Evolutionary conservation across 139 green algal genomes (phyloP).

Genomic region (Zygnema cylindricum): DNA sequence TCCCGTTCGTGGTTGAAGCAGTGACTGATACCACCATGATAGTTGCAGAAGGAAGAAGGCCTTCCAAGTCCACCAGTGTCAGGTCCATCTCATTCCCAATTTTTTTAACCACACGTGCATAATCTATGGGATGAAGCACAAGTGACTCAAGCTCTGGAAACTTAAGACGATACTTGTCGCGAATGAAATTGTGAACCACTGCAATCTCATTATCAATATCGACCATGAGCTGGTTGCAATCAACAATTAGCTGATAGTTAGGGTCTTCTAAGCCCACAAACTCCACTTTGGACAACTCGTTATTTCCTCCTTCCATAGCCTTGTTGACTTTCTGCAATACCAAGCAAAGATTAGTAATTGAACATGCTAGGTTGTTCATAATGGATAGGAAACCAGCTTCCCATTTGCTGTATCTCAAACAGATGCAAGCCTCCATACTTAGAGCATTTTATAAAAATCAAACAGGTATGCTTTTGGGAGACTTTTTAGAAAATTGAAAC

Average conservation of each 20-base stretch:
- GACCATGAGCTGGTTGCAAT: conserved; percentile 94
- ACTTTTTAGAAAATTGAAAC: too few relatives aligned
- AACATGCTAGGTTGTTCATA: not conserved
- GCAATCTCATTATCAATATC: conserved; percentile 96
- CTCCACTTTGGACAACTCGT: not conserved
- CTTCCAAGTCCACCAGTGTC: conserved; percentile 78
- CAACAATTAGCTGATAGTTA: conserved; percentile 83
- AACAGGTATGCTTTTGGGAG: too few relatives aligned
- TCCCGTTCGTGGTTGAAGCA: conserved; percentile 89
- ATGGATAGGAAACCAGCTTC: too few relatives aligned
- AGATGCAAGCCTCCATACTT: too few relatives aligned
- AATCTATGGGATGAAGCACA: conserved; percentile 72
- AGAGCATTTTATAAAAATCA: too few relatives aligned
- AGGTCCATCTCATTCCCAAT: conserved; percentile 88
- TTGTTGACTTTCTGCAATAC: conserved; percentile 25
- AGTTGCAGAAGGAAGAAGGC: conserved; percentile 81
- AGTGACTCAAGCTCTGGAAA: conserved; percentile 97
- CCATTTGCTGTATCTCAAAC: too few relatives aligned
- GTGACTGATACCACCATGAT: conserved; percentile 97
- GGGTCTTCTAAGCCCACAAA: conserved; percentile 35
- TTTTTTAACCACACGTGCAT: conserved; percentile 81
- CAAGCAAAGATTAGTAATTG: conserved; percentile 29
- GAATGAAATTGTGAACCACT: conserved; percentile 80
- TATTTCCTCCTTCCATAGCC: not conserved
- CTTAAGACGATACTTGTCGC: conserved; percentile 76